Evolutionary conservation across 2,329 filamentous ascomycete genomes (phyloP).

Genomic region (Orbilia javanica): DNA sequence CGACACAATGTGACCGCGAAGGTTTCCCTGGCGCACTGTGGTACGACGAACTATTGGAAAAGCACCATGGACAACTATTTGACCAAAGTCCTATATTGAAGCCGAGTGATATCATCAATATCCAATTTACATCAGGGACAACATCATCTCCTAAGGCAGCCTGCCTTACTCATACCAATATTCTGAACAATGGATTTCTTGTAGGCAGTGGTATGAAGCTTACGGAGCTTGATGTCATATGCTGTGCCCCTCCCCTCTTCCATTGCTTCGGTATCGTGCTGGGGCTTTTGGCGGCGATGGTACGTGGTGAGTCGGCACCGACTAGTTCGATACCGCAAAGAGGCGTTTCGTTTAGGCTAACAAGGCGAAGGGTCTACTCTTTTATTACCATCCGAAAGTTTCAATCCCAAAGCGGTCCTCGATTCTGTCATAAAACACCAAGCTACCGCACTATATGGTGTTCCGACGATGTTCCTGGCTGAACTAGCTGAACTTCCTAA

Average conservation of each 20-base stretch:
- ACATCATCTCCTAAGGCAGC: slow-evolving; percentile 91
- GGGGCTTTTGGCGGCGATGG: slow-evolving; percentile 95
- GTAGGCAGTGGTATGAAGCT: slow-evolving; percentile 89
- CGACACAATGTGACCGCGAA: slow-evolving; percentile 68
- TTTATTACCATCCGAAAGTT: slow-evolving; percentile 86
- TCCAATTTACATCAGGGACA: slow-evolving; percentile 87
- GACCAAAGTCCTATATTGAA: slow-evolving; percentile 63
- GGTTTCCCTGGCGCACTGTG: slow-evolving; percentile 67
- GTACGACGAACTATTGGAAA: slow-evolving; percentile 64
- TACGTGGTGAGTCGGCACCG: slow-evolving; percentile 68
- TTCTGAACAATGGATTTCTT: slow-evolving; percentile 89
- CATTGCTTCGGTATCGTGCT: slow-evolving; percentile 93
- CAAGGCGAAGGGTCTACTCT: slow-evolving; percentile 75
- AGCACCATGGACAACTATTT: background rate
- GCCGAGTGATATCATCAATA: slow-evolving; percentile 83
- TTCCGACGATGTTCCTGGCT: slow-evolving; percentile 91
- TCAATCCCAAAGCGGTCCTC: slow-evolving; percentile 81
- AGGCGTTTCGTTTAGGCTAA: background rate
- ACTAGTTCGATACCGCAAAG: background rate
- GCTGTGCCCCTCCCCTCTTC: slow-evolving; percentile 85
- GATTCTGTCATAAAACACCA: slow-evolving; percentile 73
- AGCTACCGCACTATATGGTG: slow-evolving; percentile 70
- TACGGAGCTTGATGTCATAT: slow-evolving; percentile 78
- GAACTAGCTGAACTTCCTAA: slow-evolving; percentile 78
- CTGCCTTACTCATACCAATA: slow-evolving; percentile 83